Evolutionary conservation across 164 flowering plant genomes (phyloP).

Genomic region (Stephania cephalantha): DNA sequence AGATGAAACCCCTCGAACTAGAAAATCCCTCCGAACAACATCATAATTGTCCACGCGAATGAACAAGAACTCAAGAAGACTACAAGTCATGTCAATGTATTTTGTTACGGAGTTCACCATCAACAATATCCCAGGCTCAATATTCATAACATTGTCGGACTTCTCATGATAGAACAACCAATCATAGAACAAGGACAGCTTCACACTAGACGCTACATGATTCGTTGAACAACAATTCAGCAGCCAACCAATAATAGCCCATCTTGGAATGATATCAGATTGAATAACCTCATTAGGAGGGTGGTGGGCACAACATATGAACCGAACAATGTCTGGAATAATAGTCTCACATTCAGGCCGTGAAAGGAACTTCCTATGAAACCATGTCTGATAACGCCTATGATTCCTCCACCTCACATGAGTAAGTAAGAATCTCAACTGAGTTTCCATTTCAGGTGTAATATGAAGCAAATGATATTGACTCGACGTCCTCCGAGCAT

Average conservation of each 20-base stretch:
- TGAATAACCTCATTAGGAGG: constrained; percentile 76
- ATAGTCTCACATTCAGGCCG: constrained; percentile 49
- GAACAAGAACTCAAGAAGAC: constrained; percentile 71
- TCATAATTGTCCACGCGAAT: constrained; percentile 67
- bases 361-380: constrained; percentile 57
- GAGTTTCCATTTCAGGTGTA: constrained; percentile 79
- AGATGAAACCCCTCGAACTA: constrained; percentile 49
- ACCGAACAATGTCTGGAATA: constrained; percentile 68
- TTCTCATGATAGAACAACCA: constrained; percentile 88
- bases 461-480: constrained; percentile 60
- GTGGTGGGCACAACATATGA: constrained; percentile 84
- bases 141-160: constrained; percentile 71
- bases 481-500: constrained; percentile 51
- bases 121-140: constrained; percentile 80
- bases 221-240: constrained; percentile 51
- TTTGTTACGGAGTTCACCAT: constrained; percentile 67
- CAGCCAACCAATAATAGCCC: constrained; percentile 96
- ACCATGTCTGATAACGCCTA: constrained; percentile 73
- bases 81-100: constrained; percentile 60
- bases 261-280: constrained; percentile 72
- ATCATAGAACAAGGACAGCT: constrained; percentile 85
- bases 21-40: constrained; percentile 35
- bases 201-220: constrained; percentile 53
- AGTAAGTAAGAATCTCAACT: constrained; percentile 70
- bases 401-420: constrained; percentile 75